Base-by-base conservation (phyloP, 768 basidiomycete genomes). In the Calocybe gangraenosa region DNA sequence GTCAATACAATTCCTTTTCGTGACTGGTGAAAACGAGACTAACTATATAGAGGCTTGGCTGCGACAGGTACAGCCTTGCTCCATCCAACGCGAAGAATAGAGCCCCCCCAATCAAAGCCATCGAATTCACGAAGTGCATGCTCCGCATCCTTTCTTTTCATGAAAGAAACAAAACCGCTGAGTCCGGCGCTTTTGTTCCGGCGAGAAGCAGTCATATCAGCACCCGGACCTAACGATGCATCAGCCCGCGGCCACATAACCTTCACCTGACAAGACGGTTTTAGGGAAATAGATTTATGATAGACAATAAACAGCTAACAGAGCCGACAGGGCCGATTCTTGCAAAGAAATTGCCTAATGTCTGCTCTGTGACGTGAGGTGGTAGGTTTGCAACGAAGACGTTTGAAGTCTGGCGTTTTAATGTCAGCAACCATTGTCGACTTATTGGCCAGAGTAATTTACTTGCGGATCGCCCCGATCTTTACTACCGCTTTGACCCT, bases 211-310 rank as follows among this genome's bases (percentile, higher is more conserved):
- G 84, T 85, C 76, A 91, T 87, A 36, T 89, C 84, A 18, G 81
- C 77, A 2, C 84, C 89, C 38, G 85, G 82, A 22, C 85, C 84
- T 5, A 65, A 51, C 2, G 76, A 72, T 14, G 67, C 75, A 58
- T 94, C 92, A 9, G 82, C 78, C 32, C 95, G 82, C n/a, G 94
- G 95, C 93, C 93, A 98, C 94, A 98, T 97, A 53, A 98, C 83
- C 72, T 95, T 92, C 35, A 93, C 89, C 90, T 92, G 44, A 2
- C 11, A 48, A 19, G 8, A 44, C 13, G 17, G 32, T 15, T n/a
- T 18, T 9, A 34, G 20, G n/a, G n/a, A 49, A 21, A 44, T 14
- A 8, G 3, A 20, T 47, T 4, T 5, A 6, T 2, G 30, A 31
- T 47, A 10, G 17, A 41, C 15, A 10, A 42, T 22, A 6, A 23